phyloP scores from a whole-genome alignment of 208 protist species.

The Trypanosoma melophagium region DNA sequence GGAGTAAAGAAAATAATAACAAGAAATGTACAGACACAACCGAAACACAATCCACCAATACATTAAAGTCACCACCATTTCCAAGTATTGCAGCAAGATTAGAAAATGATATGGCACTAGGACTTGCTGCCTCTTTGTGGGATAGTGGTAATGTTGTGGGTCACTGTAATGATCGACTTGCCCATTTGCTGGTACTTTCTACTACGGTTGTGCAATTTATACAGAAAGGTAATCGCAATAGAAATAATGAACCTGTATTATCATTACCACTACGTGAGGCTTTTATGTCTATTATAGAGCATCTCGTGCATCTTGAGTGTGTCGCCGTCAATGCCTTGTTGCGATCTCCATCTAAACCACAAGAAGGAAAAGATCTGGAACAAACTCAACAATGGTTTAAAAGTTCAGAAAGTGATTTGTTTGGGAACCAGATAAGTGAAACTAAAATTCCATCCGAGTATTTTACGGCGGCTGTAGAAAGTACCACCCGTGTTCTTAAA shows the following conservation, averaged over 20 bases:
- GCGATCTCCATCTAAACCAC: background rate
- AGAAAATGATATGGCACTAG: constrained; percentile 27
- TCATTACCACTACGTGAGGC: constrained; percentile 19
- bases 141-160: constrained; percentile 26
- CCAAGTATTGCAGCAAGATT: constrained; percentile 27
- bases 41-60: background rate
- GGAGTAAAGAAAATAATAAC: background rate
- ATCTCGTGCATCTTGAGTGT: constrained; percentile 17
- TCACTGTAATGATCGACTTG: constrained; percentile 29
- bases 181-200: constrained; percentile 24
- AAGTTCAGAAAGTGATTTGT: background rate
- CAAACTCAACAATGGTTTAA: background rate
- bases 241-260: background rate
- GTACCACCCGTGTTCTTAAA: constrained; percentile 6
- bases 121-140: constrained; percentile 25
- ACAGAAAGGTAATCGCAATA: background rate
- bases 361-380: background rate
- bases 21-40: background rate
- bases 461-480: background rate
- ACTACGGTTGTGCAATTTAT: constrained; percentile 14
- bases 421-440: background rate
- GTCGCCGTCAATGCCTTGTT: constrained; percentile 5
- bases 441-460: background rate
- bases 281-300: constrained; percentile 22
- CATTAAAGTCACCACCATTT: constrained; percentile 12